Conservation (phyloP, 345 rosid genomes). For the Firmiana major region DNA sequence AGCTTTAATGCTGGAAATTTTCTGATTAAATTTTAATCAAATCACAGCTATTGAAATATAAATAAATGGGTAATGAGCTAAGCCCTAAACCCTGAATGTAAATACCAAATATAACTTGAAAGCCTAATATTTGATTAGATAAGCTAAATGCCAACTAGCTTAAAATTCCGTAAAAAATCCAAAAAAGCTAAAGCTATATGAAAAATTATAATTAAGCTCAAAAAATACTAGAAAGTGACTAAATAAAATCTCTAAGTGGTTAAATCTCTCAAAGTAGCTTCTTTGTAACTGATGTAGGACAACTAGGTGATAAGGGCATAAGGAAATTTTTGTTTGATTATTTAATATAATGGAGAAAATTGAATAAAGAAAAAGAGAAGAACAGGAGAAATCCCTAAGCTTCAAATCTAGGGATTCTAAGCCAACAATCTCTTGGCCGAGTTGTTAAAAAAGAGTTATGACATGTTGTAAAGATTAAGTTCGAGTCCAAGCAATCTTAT, state of each 20-base stretch:
- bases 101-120: neutral
- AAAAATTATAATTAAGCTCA: neutral
- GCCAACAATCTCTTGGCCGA: too few species aligned
- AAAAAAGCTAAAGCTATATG: neutral
- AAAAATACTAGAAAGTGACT: neutral
- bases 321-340: neutral
- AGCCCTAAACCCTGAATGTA: neutral
- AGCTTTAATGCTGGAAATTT: neutral
- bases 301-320: neutral
- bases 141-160: neutral
- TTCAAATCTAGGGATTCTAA: neutral
- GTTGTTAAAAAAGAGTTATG: too few species aligned
- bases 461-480: too few species aligned
- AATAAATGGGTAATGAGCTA: neutral
- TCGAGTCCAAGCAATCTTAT: too few species aligned
- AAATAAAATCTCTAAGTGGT: neutral
- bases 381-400: neutral
- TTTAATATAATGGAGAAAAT: neutral
- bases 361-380: too few species aligned
- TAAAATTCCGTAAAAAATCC: neutral
- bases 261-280: neutral
- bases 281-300: neutral
- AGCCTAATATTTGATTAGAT: neutral
- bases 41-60: neutral
- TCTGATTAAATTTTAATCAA: neutral